A percentile compares a stretch with the other conserved stretches of the same genome.
phyloP scores from a whole-genome alignment of 1,284 basidiomycete species.

The Pseudozyma thailandica region DNA sequence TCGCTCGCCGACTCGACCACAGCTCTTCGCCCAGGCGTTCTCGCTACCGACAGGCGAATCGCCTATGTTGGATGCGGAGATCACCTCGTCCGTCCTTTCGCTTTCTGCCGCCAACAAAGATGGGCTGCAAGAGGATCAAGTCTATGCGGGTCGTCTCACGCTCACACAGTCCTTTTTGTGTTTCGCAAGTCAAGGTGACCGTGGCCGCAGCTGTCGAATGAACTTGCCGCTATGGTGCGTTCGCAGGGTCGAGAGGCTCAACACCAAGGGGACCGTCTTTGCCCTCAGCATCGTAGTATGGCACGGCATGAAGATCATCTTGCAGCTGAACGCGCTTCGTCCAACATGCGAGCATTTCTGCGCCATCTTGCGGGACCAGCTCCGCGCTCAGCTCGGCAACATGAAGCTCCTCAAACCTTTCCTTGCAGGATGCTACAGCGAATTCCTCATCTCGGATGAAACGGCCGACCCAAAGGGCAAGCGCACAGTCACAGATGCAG shows the following conservation, averaged over 20 bases:
- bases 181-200: slow-evolving; percentile 89
- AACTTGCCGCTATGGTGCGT: slow-evolving; percentile 92
- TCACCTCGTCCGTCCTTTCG: slow-evolving; percentile 62
- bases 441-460: slow-evolving; percentile 76
- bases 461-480: slow-evolving; percentile 69
- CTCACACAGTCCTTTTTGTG: slow-evolving; percentile 89
- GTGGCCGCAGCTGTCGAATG: slow-evolving; percentile 82
- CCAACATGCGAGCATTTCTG: slow-evolving; percentile 96
- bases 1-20: slow-evolving; percentile 58
- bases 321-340: slow-evolving; percentile 94
- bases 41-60: slow-evolving; percentile 55
- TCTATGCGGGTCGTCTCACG: slow-evolving; percentile 79
- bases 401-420: slow-evolving; percentile 96
- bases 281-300: slow-evolving; percentile 92
- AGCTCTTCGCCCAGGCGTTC: slow-evolving; percentile 62
- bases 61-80: slow-evolving; percentile 59
- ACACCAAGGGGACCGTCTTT: slow-evolving; percentile 79
- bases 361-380: slow-evolving; percentile 83
- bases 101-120: slow-evolving; percentile 54
- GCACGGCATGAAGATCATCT: slow-evolving; percentile 93
- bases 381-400: slow-evolving; percentile 78
- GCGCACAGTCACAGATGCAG: slow-evolving; percentile 23
- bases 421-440: slow-evolving; percentile 91
- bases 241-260: slow-evolving; percentile 85
- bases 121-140: slow-evolving; percentile 60